A percentile compares a stretch with the other conserved stretches of the same genome.
Evolutionary conservation across 768 basidiomycete genomes (phyloP).

Genomic region (Phylloporus sp.): DNA sequence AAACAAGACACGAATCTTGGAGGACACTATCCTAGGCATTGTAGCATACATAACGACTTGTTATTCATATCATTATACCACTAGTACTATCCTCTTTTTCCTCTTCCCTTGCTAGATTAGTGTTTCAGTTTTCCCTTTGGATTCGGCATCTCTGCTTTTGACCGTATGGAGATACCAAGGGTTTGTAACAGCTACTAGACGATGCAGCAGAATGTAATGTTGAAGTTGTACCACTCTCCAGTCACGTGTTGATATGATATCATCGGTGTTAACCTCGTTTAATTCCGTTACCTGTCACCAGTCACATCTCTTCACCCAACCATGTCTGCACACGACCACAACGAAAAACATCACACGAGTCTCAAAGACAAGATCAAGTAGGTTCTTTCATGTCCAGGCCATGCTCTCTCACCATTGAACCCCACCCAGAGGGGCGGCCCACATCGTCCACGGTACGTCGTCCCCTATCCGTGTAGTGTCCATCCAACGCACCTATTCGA

Average conservation of each 20-base stretch:
- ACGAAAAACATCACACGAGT: background rate
- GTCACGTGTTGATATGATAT: constrained; percentile 17
- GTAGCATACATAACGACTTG: constrained; percentile 20
- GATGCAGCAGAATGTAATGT: constrained; percentile 1
- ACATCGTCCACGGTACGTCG: constrained; percentile 35
- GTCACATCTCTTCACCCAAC: background rate
- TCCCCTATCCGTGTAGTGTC: constrained; percentile 1
- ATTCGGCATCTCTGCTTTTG: constrained; percentile 1
- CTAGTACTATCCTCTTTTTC: background rate
- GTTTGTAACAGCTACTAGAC: constrained; percentile 19
- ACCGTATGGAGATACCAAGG: background rate
- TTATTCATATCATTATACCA: constrained; percentile 27
- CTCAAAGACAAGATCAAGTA: constrained; percentile 19
- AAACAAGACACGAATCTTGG: background rate
- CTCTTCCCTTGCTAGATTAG: background rate
- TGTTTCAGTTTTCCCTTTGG: background rate
- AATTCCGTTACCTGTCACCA: constrained; percentile 17
- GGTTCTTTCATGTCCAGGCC: background rate
- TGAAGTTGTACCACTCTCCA: background rate
- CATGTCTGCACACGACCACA: constrained; percentile 4
- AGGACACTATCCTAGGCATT: constrained; percentile 11
- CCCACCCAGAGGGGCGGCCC: constrained; percentile 28
- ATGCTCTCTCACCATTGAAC: background rate
- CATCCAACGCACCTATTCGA: background rate
- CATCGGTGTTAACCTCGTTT: constrained; percentile 2